A percentile compares a stretch with the other conserved stretches of the same genome.
Conservation (phyloP, 805 yeast species). For the Wickerhamomyces strasburgensis region DNA sequence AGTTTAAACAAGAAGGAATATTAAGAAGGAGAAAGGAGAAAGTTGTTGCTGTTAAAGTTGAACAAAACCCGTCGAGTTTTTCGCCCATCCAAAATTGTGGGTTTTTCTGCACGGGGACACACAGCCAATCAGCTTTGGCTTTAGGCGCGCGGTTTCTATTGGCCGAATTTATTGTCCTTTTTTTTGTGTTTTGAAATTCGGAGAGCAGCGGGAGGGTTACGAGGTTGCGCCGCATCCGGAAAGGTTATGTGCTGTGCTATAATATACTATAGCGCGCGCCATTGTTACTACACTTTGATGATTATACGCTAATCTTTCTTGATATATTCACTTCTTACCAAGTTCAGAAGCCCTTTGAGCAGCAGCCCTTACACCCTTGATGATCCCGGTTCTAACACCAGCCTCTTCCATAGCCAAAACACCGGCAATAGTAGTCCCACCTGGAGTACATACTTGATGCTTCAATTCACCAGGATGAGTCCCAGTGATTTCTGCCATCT, state of each 20-base stretch:
- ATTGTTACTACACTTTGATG: no score
- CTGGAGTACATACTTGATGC: constrained; percentile 92
- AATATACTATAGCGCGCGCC: no score
- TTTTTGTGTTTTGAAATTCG: neutral
- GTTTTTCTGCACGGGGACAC: neutral
- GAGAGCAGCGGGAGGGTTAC: neutral
- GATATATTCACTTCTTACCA: constrained; percentile 49
- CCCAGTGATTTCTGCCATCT: constrained; percentile 78
- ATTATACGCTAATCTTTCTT: no score
- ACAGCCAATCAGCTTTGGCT: neutral
- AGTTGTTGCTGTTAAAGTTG: neutral
- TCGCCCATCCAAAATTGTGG: no score
- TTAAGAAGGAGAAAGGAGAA: neutral
- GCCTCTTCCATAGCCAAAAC: constrained; percentile 86
- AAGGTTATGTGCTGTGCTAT: no score
- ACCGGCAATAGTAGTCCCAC: constrained; percentile 97
- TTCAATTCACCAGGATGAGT: constrained; percentile 86
- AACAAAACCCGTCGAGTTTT: no score
- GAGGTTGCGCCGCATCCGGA: no score
- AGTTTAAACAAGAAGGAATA: neutral
- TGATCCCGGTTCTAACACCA: constrained; percentile 81
- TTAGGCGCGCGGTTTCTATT: neutral
- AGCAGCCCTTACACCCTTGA: constrained; percentile 87
- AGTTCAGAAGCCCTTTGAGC: constrained; percentile 67
- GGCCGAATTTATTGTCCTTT: neutral